Base-by-base conservation (phyloP, 805 yeast species). In the Ogataea dorogensis region DNA sequence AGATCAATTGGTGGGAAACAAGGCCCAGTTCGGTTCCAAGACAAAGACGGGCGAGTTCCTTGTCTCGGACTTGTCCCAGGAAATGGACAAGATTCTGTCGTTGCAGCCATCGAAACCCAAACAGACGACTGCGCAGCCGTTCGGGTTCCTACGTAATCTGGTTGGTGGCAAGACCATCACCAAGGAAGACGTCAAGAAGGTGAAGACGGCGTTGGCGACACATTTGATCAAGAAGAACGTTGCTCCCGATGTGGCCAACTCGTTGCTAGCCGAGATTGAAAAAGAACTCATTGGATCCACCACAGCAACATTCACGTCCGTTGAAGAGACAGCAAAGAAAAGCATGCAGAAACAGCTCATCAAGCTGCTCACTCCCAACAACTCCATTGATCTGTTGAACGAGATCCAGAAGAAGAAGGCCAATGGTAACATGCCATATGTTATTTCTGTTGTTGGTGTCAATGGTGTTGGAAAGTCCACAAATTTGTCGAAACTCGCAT, bases 401-500 rank as follows among this genome's bases (percentile, higher is more conserved):
- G 95, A 87, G 51, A 85, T 93, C 36, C 81, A 82, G 50, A 54
- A 64, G 19, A 64, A 65, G 28, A 63, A 62, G 24, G 47, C 55
- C 9, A 55, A 53, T 13, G 57, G 60, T 7, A 56, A 59, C 5
- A 58, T 75, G 7, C 97, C 98, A 2, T 91, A 86, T 49, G 96
- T 91, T n/a, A 86, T 91, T 38, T 88, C 97, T 1, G 91, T 91
- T 15, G 98, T 91, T 17, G 98, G 98, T 26, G 98, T 91, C 14
- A 91, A 91, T 59, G 98, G 98, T 28, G 98, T 91, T 25, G 98
- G 98, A 10, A 91, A 91, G 61, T 91, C 98, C 0, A 91, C 98
- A 2, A 93, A 91, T 54, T 67, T 91, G 43, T 93, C 98, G 17
- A 91, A 91, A 61, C 65, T 91, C 34, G 98, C 96, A 2, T 91